Base-by-base conservation (phyloP, 1,284 basidiomycete species). In the Coriolopsis trogii region DNA sequence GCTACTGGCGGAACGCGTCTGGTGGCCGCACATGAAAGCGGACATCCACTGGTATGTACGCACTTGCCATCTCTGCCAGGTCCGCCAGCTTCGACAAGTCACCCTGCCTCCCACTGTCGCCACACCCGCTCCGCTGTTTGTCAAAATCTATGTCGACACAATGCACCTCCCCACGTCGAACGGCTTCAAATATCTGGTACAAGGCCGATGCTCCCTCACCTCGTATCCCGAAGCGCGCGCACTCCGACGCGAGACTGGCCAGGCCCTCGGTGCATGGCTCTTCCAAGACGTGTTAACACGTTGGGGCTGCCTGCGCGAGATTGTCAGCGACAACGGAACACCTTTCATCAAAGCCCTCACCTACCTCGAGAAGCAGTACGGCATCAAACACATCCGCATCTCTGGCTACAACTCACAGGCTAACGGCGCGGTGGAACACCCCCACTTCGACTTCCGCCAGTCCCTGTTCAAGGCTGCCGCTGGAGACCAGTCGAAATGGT, bases 321-420 rank as follows among this genome's bases (percentile, higher is more conserved):
- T 69, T 20, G 51, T 63, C n/a, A 56, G 64, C 0, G 65, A 69
- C 45, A 67, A 67, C 26, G 65, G 63, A 0, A 46, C 53, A 0
- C 53, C 69, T 0, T 70, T 75, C 18, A 38, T 76, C 0, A 62
- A 59, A 18, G 77, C 73, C 0, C 24, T 71, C 2, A 58, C 64
- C 0, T 53, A 64, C 15, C 62, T 79, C 0, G 52, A 54, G 0
- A 49, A 67, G 6, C 56, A 63, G 1, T 79, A 76, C 44, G 38
- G 63, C 2, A 70, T 80, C 10, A 34, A 53, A 0, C 70, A 76
- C 29, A 76, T 80, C 26, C 41, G 64, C 0, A 77, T 80, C 8
- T 74, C 71, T 0, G 65, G 64, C 0, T 80, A 80, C 51, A 80
- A 80, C 49, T 78, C 73, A 0, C 65, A 63, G 3, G 71, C 69